Base-by-base conservation (phyloP, 1,284 basidiomycete genomes). In the Pseudozyma thailandica region DNA sequence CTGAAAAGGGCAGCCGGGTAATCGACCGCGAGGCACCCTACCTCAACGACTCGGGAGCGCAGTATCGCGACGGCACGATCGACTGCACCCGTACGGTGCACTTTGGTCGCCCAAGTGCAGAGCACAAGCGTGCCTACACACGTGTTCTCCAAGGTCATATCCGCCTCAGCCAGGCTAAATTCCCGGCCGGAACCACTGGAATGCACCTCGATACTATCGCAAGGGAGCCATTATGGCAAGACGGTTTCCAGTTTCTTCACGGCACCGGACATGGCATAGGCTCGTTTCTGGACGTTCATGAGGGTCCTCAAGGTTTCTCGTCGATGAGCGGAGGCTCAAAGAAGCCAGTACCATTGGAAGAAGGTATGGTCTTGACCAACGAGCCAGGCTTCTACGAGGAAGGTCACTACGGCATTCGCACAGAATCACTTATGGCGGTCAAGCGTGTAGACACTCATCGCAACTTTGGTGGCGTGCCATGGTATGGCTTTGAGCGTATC, bases 401-500 rank as follows among this genome's bases (percentile, higher is more conserved):
- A 39, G 80, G 80, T 4, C 54, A 59, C 26, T 81, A 72, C 57
- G 80, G 80, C 37, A 75, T 81, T 26, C 77, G 80, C 9, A 80
- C 68, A 53, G 79, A 81, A 47, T 78, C 75, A 15, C 61, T 77
- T 7, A 9, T 81, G 26, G 66, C 66, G 0, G 79, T 81, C 28
- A 69, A 56, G 38, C 49, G 55, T 3, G 58, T 66, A 13, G 48
- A 70, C 13, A 76, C 77, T 26, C 66, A 73, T 45, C 72, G 76
- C 30, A 69, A 59, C 31, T 81, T 78, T 44, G 75, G 75, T 16
- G 70, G 63, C 6, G 51, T 45, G 26, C 30, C 54, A 7, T 85
- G 83, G 83, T 72, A 80, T 21, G 77, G 78, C 3, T 84, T 84
- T 44, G 83, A 84, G 69, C 57, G 81, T 9, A 53, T 85, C 52